A percentile compares a stretch with the other conserved stretches of the same genome.
phyloP scores from a whole-genome alignment of 441 rosid species.

The Sinapis alba region DNA sequence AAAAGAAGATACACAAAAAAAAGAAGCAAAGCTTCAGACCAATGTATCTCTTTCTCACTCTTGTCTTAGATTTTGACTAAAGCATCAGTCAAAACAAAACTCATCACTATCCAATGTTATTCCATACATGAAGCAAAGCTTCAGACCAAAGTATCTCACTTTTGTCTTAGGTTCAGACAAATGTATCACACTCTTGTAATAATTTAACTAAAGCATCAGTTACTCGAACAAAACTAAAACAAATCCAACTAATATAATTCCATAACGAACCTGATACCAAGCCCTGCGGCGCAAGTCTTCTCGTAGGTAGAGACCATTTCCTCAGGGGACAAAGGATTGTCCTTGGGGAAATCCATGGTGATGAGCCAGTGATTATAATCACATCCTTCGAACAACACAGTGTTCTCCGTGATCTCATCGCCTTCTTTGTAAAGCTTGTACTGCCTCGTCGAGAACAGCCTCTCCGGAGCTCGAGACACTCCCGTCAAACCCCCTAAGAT shows the following conservation, averaged over 20 bases:
- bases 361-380: conserved; percentile 84
- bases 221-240: not conserved
- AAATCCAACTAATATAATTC: not conserved
- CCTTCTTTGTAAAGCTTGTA: conserved; percentile 58
- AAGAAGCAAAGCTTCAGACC: not conserved
- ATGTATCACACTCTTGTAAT: not conserved
- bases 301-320: conserved; percentile 76
- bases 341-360: conserved; percentile 67
- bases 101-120: not conserved
- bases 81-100: too few species aligned
- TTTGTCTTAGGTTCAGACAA: not conserved
- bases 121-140: not conserved
- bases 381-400: conserved; percentile 70
- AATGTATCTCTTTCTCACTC: not conserved
- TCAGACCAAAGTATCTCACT: not conserved
- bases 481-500: conserved; percentile 23
- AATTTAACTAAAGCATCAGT: too few species aligned
- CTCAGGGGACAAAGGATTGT: conserved; percentile 52
- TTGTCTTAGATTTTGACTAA: not conserved
- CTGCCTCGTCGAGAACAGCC: conserved; percentile 38
- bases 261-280: conserved; percentile 39
- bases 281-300: conserved; percentile 55
- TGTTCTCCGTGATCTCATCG: conserved; percentile 68
- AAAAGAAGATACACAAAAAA: not conserved
- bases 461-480: conserved; percentile 26